Conservation (phyloP, 2,329 filamentous ascomycete species). For the Cladorrhinum sp. region DNA sequence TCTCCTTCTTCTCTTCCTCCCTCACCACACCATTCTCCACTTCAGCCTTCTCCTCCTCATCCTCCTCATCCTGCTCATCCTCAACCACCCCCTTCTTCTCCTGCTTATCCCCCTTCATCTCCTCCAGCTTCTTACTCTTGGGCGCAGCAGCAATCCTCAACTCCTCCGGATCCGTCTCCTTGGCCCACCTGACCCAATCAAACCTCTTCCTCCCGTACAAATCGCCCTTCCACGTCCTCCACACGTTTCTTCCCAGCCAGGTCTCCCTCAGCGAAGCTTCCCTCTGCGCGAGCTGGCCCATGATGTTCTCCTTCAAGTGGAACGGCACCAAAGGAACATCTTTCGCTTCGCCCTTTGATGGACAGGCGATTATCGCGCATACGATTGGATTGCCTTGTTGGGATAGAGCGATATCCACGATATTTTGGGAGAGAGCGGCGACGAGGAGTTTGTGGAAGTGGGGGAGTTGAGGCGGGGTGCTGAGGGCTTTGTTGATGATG, state of each 20-base stretch:
- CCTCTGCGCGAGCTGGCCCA: slow-evolving; percentile 45
- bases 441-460: slow-evolving; percentile 56
- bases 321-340: slow-evolving; percentile 50
- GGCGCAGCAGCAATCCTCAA: slow-evolving; percentile 36
- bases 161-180: slow-evolving; percentile 45
- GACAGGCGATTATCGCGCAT: slow-evolving; percentile 47
- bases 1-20: slow-evolving; percentile 12
- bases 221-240: slow-evolving; percentile 58
- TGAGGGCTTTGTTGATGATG: slow-evolving; percentile 50
- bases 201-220: slow-evolving; percentile 50
- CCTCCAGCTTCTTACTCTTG: slow-evolving; percentile 14
- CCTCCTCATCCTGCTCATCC: slow-evolving; percentile 4
- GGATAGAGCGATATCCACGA: slow-evolving; percentile 46
- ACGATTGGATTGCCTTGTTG: slow-evolving; percentile 52
- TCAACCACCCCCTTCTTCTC: slow-evolving; percentile 3
- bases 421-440: slow-evolving; percentile 44
- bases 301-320: slow-evolving; percentile 56
- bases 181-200: slow-evolving; percentile 58
- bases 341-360: slow-evolving; percentile 41
- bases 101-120: slow-evolving; percentile 1
- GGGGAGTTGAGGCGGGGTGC: slow-evolving; percentile 46
- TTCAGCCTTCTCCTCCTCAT: slow-evolving; percentile 1
- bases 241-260: slow-evolving; percentile 55
- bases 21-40: slow-evolving; percentile 7
- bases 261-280: slow-evolving; percentile 51